A percentile compares a stretch with the other conserved stretches of the same genome.
Evolutionary conservation across 2,329 filamentous ascomycete species (phyloP).

Genomic region (Epichloe gansuensis): DNA sequence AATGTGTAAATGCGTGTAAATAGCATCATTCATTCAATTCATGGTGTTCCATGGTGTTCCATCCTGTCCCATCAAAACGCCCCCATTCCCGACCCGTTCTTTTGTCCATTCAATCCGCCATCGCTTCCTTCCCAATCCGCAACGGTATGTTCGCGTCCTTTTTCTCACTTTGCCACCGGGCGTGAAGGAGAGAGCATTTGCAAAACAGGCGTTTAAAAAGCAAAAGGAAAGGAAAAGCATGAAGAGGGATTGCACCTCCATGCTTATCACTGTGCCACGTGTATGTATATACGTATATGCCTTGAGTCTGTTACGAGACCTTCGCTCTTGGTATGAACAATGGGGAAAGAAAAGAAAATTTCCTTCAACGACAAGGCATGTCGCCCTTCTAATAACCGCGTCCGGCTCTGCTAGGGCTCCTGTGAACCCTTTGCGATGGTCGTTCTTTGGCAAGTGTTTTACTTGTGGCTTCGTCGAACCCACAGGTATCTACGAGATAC

Average conservation of each 20-base stretch:
- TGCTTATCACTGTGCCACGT: too few species aligned
- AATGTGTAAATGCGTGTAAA: background rate
- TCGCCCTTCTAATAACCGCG: background rate
- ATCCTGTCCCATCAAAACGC: background rate
- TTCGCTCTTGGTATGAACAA: background rate
- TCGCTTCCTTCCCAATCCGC: background rate
- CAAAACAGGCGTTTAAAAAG: too few species aligned
- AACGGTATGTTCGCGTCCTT: background rate
- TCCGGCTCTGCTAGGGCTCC: slow-evolving; percentile 15
- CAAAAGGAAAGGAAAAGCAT: background rate
- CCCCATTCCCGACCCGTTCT: background rate
- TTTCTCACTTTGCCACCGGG: background rate
- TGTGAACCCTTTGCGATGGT: slow-evolving; percentile 14
- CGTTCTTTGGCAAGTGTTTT: slow-evolving; percentile 33
- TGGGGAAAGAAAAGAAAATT: background rate
- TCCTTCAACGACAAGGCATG: background rate
- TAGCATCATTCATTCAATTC: background rate
- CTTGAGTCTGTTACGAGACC: background rate
- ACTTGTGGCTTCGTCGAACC: slow-evolving; percentile 42
- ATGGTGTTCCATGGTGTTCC: background rate
- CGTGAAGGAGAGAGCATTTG: background rate
- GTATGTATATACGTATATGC: background rate
- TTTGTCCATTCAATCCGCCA: background rate
- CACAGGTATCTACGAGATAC: slow-evolving; percentile 39
- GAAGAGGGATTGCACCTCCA: background rate